Conservation (phyloP, 2,329 filamentous ascomycete species). For the Penicillium rolfsii region DNA sequence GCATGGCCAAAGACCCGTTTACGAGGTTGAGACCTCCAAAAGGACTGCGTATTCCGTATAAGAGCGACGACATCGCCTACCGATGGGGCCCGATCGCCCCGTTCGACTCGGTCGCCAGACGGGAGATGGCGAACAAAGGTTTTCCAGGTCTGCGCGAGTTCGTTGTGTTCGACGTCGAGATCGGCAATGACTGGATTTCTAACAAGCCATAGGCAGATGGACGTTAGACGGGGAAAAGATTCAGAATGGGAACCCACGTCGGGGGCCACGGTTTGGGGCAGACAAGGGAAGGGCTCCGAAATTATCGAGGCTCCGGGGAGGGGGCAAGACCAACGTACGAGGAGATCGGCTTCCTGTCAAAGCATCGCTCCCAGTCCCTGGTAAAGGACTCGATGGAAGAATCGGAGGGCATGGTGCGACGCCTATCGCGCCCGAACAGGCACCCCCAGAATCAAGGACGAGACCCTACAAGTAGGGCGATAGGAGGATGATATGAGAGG, state of each 20-base stretch:
- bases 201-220: conserved; percentile 2
- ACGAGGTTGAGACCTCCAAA: conserved; percentile 35
- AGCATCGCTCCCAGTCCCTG: conserved; percentile 32
- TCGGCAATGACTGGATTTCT: conserved; percentile 37
- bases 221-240: background rate
- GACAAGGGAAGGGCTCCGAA: background rate
- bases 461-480: background rate
- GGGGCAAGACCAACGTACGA: conserved; percentile 27
- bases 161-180: conserved; percentile 45
- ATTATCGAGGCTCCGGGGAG: background rate
- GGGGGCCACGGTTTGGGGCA: background rate
- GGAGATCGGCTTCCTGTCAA: conserved; percentile 36
- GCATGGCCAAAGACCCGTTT: conserved; percentile 32
- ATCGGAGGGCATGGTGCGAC: conserved; percentile 28
- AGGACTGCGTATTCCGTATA: conserved; percentile 32
- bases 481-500: conserved; percentile 3
- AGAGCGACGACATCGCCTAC: conserved; percentile 35
- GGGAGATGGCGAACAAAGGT: conserved; percentile 37
- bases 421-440: conserved; percentile 19
- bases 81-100: conserved; percentile 35
- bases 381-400: conserved; percentile 9
- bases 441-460: conserved; percentile 8
- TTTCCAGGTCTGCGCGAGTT: conserved; percentile 43
- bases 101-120: conserved; percentile 33
- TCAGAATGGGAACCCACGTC: background rate